A percentile compares a stretch with the other conserved stretches of the same genome.
Evolutionary conservation across 371 early-diverging fungal species (phyloP).

Genomic region (Chytridium lagenaria): DNA sequence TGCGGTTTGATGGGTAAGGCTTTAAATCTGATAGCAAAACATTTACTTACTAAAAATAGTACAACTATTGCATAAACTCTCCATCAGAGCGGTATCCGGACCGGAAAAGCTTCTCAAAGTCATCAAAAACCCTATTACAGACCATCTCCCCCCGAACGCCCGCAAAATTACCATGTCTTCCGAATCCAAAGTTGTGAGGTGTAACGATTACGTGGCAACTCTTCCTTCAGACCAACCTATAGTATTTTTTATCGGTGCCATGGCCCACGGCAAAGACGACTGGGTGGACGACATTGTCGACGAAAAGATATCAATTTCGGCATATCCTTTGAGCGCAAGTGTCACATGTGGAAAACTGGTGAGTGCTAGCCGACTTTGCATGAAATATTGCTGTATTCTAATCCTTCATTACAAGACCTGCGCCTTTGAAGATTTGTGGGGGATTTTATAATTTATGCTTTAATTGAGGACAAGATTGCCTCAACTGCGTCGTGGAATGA

Average conservation of each 20-base stretch:
- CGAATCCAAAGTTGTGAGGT: conserved; percentile 87
- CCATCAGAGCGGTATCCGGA: conserved; percentile 90
- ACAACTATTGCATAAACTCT: conserved; percentile 96
- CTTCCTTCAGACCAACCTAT: conserved; percentile 81
- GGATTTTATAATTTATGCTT: conserved; percentile 35
- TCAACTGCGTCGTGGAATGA: conserved; percentile 60
- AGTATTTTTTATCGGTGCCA: conserved; percentile 92
- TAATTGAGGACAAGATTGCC: conserved; percentile 40
- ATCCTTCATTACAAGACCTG: conserved; percentile 31
- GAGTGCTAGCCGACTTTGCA: not conserved
- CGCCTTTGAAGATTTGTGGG: conserved; percentile 56
- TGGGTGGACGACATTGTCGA: conserved; percentile 92
- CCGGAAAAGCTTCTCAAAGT: conserved; percentile 93
- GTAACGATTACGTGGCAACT: conserved; percentile 79
- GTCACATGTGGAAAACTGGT: conserved; percentile 89
- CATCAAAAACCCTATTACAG: conserved; percentile 94
- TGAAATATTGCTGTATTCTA: not conserved
- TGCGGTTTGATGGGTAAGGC: conserved; percentile 77
- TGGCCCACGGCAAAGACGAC: conserved; percentile 95
- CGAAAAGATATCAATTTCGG: conserved; percentile 93
- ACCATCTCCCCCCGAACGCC: conserved; percentile 91
- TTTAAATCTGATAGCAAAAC: no score
- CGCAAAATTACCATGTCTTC: conserved; percentile 89
- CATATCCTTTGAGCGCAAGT: conserved; percentile 94
- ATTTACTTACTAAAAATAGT: no score